Base-by-base conservation (phyloP, 2,329 filamentous ascomycete genomes). In the Phaeosphaeria sp. region DNA sequence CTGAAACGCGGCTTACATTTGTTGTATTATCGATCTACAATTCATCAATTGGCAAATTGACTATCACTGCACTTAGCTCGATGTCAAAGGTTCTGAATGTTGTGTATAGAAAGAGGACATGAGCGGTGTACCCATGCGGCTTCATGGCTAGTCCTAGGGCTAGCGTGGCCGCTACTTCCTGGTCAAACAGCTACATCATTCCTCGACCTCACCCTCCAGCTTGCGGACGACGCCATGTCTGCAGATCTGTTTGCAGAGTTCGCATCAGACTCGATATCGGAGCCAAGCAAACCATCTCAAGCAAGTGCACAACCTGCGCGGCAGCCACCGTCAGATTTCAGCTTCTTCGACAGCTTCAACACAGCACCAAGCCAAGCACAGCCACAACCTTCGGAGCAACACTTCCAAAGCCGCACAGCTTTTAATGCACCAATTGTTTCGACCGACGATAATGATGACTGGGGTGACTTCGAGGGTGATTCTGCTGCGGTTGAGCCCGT, bases 401-500 rank as follows among this genome's bases (percentile, higher is more conserved):
- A 56, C n/a, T 67, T 59, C 11, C 52, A 56, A 5, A 33, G 18
- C 6, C 50, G 18, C 21, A 27, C 18, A 13, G 30, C 48, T 10
- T 49, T 15, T 23, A 50, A 59, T 48, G 27, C 56, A 25, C 6
- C 53, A 7, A 20, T 18, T 22, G 2, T 25, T 0, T 33, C 50
- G 6, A 50, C 36, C 15, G 72, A 71, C 39, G 72, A 75, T 7
- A 67, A 68, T 21, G 77, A 79, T 57, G 77, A 78, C 25, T 79
- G 75, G 75, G 77, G 77, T n/a, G 77, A 79, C 42, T 79, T 79
- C 50, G 76, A 78, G 56, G 75, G 71, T 46, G 69, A 63, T 3
- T 48, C 72, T 15, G 60, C 68, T 7, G 43, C 60, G 15, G 49
- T 58, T 9, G 58, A 65, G 27, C 56, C 65, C 18, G 58, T 56